Percentiles rank a stretch among this genome's conserved stretches.
These are phyloP conservation scores for Podaxis rugospora DNA, from an alignment of 768 basidiomycete species.

Conservation along the genomic window DNA sequence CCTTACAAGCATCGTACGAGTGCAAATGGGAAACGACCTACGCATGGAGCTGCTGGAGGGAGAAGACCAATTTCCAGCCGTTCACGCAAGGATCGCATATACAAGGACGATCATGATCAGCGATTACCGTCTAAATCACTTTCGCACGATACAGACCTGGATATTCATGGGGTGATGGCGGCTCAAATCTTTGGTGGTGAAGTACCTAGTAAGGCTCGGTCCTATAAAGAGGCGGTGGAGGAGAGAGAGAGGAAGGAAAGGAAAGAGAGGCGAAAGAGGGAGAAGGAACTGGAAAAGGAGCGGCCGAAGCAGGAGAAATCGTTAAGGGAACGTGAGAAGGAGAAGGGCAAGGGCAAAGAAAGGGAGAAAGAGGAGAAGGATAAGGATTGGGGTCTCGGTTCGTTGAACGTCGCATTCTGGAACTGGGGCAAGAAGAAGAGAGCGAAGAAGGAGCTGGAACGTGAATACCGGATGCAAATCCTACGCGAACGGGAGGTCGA, in stretches of 20 bases:
- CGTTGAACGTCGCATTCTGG: slow-evolving; percentile 3
- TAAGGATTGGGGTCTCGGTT: slow-evolving; percentile 5
- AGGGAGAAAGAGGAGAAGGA: slow-evolving; percentile 9
- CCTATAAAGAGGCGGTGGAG: not conserved
- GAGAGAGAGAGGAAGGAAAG: slow-evolving; percentile 15
- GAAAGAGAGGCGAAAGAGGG: slow-evolving; percentile 21
- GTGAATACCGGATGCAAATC: not conserved
- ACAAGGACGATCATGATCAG: not conserved
- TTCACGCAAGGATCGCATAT: not conserved
- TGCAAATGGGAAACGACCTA: not conserved
- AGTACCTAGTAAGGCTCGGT: not conserved
- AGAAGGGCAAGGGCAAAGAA: slow-evolving; percentile 16
- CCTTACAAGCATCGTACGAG: not conserved
- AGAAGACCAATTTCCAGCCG: not conserved
- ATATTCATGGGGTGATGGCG: not conserved
- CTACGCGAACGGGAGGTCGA: not conserved
- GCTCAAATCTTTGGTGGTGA: not conserved
- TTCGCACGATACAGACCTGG: not conserved
- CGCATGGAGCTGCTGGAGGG: not conserved
- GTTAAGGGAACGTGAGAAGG: slow-evolving; percentile 15
- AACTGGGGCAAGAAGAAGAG: slow-evolving; percentile 9
- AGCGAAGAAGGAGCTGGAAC: not conserved
- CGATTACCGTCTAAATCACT: not conserved
- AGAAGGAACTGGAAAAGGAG: slow-evolving; percentile 26
- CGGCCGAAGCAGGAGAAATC: slow-evolving; percentile 8